phyloP scores from a whole-genome alignment of 2,329 filamentous ascomycete species.

The Blastomyces emzantsi region DNA sequence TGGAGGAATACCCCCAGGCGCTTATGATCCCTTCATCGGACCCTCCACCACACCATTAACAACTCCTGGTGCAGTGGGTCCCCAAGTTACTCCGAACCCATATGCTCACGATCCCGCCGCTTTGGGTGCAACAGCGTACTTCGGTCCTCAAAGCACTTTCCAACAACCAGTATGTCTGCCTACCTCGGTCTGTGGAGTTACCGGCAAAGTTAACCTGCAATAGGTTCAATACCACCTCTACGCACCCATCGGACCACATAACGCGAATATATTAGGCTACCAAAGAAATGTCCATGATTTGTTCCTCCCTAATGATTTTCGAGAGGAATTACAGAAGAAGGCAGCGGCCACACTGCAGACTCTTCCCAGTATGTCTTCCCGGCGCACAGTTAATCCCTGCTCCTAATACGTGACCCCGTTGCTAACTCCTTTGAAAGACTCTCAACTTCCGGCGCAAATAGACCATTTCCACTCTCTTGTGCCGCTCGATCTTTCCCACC shows the following conservation, averaged over 20 bases:
- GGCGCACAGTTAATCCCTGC: not conserved
- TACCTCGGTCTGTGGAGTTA: conserved; percentile 12
- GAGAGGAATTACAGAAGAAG: conserved; percentile 85
- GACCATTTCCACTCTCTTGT: conserved; percentile 91
- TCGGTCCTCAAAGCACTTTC: conserved; percentile 49
- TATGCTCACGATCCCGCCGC: conserved; percentile 63
- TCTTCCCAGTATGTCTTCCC: conserved; percentile 55
- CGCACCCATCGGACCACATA: conserved; percentile 72
- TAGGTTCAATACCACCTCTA: conserved; percentile 88
- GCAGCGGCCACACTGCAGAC: conserved; percentile 76
- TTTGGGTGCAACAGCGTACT: conserved; percentile 58
- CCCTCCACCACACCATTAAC: conserved; percentile 43
- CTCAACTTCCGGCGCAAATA: conserved; percentile 63
- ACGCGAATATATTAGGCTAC: conserved; percentile 71
- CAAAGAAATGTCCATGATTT: conserved; percentile 84
- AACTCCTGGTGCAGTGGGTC: conserved; percentile 36
- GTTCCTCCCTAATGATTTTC: conserved; percentile 76
- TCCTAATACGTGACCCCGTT: not conserved
- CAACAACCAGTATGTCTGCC: conserved; percentile 51
- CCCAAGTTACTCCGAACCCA: conserved; percentile 54
- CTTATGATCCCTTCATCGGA: conserved; percentile 59
- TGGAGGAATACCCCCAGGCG: conserved; percentile 40
- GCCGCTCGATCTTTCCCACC: conserved; percentile 70
- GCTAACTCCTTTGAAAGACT: conserved; percentile 36
- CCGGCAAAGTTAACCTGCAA: conserved; percentile 9